Conservation (phyloP, 176 grass and related monocot species). For the Aegilops longissima region DNA sequence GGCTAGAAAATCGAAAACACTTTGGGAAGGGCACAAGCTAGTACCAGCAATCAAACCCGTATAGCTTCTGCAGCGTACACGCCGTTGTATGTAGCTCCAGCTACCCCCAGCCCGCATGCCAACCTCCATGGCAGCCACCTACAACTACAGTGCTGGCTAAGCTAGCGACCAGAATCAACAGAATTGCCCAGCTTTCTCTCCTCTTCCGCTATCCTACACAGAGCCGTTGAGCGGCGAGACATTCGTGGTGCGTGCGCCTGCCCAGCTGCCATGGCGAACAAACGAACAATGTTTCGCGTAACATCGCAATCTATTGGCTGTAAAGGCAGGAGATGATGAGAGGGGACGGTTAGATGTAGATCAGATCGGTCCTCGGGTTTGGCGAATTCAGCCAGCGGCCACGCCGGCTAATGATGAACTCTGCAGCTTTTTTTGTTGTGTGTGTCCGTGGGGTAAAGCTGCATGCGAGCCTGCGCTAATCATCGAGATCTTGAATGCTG, state of each 20-base stretch:
- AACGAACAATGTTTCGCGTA: not conserved
- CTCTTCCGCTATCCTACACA: not conserved
- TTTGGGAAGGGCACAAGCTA: slow-evolving; percentile 12
- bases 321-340: slow-evolving; percentile 14
- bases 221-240: not conserved
- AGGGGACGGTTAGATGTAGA: not conserved
- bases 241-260: not conserved
- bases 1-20: not conserved
- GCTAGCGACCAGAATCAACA: not conserved
- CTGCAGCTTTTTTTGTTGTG: slow-evolving; percentile 14
- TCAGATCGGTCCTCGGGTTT: not conserved
- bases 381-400: slow-evolving; percentile 25
- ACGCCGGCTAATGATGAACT: slow-evolving; percentile 29
- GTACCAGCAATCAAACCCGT: not conserved
- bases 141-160: not conserved
- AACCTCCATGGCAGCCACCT: not conserved
- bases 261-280: not conserved
- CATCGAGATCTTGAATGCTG: slow-evolving; percentile 36
- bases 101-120: not conserved
- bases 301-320: slow-evolving; percentile 23
- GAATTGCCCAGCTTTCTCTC: not conserved
- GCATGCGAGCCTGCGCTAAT: slow-evolving; percentile 3
- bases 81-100: not conserved
- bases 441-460: slow-evolving; percentile 18
- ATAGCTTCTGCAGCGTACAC: not conserved